Evolutionary conservation across 192 early-diverging fungal genomes (phyloP).

Genomic region (Phycomyces blakesleeanus): DNA sequence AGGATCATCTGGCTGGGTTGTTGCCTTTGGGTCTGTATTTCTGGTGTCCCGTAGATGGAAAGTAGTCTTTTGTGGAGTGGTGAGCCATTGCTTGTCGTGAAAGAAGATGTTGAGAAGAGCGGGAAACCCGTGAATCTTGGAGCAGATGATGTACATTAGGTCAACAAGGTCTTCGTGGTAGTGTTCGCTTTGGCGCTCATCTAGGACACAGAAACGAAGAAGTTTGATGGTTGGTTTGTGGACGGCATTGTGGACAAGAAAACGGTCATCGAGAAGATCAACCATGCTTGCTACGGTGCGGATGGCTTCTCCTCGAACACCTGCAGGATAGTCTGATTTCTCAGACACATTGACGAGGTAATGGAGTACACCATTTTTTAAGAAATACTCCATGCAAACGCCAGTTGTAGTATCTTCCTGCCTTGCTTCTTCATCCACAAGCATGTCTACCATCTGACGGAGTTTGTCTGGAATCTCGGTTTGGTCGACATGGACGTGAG

Average conservation of each 20-base stretch:
- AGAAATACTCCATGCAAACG: conserved; percentile 85
- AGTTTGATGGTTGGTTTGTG: conserved; percentile 81
- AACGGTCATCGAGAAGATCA: conserved; percentile 80
- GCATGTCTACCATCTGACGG: conserved; percentile 79
- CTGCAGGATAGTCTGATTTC: conserved; percentile 69
- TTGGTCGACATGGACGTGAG: conserved; percentile 49
- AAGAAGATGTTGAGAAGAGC: conserved; percentile 76
- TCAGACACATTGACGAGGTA: conserved; percentile 77
- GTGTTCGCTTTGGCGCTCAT: conserved; percentile 45
- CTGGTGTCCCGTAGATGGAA: too few species aligned
- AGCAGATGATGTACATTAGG: conserved; percentile 74
- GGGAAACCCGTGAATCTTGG: conserved; percentile 76
- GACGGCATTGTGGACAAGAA: conserved; percentile 86
- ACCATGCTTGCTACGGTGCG: conserved; percentile 77
- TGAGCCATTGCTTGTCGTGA: conserved; percentile 60
- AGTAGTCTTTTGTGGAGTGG: conserved; percentile 45
- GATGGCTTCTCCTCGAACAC: conserved; percentile 77
- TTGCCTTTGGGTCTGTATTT: neutral
- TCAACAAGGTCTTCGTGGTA: conserved; percentile 64
- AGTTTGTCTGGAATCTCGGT: conserved; percentile 79
- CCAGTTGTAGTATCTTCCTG: conserved; percentile 73
- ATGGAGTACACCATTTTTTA: conserved; percentile 76
- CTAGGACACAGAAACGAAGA: conserved; percentile 62
- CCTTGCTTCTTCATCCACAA: conserved; percentile 83
- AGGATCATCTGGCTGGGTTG: too few species aligned